Evolutionary conservation across 2,329 filamentous ascomycete genomes (phyloP).

Genomic region (Neonectria faginata): DNA sequence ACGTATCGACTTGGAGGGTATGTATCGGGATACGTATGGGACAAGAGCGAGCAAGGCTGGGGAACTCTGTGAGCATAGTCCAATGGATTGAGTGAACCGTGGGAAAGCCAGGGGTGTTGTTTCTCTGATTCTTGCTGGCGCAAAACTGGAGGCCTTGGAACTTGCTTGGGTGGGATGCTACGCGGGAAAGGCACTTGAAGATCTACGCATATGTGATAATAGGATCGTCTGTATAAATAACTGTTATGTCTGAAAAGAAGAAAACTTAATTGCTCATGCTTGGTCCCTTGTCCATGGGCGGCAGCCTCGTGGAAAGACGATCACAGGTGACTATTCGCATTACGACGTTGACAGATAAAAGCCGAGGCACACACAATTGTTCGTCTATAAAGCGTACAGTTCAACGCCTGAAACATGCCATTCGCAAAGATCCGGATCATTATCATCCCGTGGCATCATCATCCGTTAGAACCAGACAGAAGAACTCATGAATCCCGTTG

Average conservation of each 20-base stretch:
- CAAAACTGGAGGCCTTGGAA: conserved; percentile 37
- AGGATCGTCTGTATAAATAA: conserved; percentile 39
- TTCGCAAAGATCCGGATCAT: conserved; percentile 34
- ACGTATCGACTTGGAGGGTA: not conserved
- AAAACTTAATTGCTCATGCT: conserved; percentile 13
- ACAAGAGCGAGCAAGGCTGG: conserved; percentile 3
- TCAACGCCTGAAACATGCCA: conserved; percentile 16
- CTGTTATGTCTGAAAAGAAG: conserved; percentile 29
- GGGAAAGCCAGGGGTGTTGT: conserved; percentile 25
- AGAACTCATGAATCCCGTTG: conserved; percentile 34
- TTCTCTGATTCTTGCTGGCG: conserved; percentile 40
- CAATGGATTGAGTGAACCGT: conserved; percentile 14
- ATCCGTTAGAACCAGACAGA: conserved; percentile 27
- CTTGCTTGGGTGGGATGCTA: conserved; percentile 35
- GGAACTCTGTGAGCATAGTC: conserved; percentile 12
- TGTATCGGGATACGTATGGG: conserved; percentile 5
- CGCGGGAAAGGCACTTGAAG: conserved; percentile 29
- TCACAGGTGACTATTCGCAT: not conserved
- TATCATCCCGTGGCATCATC: conserved; percentile 40
- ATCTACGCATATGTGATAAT: conserved; percentile 38
- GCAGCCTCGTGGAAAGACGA: not conserved
- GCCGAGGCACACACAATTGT: not conserved
- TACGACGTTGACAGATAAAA: not conserved
- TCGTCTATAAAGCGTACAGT: not conserved
- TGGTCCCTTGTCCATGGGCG: not conserved